Evolutionary conservation across 108 stramenopile genomes (phyloP), one percentile per base, ranked within the genome.

Genomic region (Fragilaria radians): DNA sequence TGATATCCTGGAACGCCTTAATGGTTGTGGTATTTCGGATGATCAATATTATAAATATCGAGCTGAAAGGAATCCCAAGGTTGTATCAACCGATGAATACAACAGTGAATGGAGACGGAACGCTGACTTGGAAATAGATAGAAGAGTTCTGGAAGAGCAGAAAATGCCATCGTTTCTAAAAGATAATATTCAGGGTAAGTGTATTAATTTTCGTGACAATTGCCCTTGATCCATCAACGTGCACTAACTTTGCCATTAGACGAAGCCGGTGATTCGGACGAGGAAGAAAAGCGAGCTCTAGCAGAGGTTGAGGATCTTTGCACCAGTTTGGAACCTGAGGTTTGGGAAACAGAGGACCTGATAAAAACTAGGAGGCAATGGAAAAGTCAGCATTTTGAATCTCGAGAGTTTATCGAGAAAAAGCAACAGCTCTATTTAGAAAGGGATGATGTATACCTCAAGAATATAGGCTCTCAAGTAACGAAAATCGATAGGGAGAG

Each of bases 251-350:
- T 65, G 31, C 66, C 61, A 28, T 45, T 56, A 18, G 76, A 68
- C 26, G 3, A 18, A 25, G 25, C 28, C 52, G 19, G 4, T 56
- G 70, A 11, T 36, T 33, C 29, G 79, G 75, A 24, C 72, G 67
- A 42, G 48, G 66, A 48, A 48, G 48, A 33, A 36, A 68, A 9
- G 58, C 73, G 23, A 5, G 54, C 14, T 42, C 27, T 31, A 55
- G 71, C 17, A 59, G 68, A 31, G 66, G 59, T 75, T 2, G 79
- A 80, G 31, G 79, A 80, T 57, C 42, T 76, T 23, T 53, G 72
- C 28, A 57, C 54, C 30, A 51, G 17, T 57, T 52, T 32, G 45
- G 46, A 27, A 68, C 56, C 11, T 32, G 48, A 59, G 51, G 52
- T 32, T 4, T 46, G 23, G 18, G 36, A 45, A 33, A 57, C 33